Evolutionary conservation across 345 rosid species (phyloP).

Genomic region (Aegle marmelos): DNA sequence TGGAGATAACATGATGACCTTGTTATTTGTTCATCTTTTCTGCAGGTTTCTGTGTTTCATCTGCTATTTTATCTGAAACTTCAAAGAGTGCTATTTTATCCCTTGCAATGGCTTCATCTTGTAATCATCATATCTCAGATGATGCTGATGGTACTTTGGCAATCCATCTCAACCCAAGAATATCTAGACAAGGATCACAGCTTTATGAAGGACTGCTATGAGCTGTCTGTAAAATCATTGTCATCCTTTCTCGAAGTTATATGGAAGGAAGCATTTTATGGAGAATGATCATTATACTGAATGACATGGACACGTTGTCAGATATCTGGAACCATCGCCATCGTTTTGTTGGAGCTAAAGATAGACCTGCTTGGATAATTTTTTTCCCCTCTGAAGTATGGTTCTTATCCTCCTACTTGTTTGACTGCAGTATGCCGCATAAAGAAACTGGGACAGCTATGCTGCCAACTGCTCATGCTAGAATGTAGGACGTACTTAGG

Average conservation of each 20-base stretch:
- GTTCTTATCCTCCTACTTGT: background rate
- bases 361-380: background rate
- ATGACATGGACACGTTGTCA: background rate
- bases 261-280: background rate
- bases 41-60: constrained; percentile 7
- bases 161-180: background rate
- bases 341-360: background rate
- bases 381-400: constrained; percentile 1
- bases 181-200: background rate
- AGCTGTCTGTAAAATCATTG: background rate
- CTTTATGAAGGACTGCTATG: background rate
- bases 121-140: background rate
- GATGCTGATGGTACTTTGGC: background rate
- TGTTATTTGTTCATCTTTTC: background rate
- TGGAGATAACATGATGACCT: background rate
- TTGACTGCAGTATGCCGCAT: background rate
- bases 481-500: background rate
- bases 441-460: background rate
- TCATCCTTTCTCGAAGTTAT: background rate
- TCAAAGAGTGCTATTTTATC: background rate
- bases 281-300: background rate
- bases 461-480: background rate
- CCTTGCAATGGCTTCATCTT: background rate
- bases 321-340: background rate
- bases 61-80: background rate